Evolutionary conservation across 2,329 filamentous ascomycete species (phyloP).

Genomic region (Pseudopyricularia cyperi): DNA sequence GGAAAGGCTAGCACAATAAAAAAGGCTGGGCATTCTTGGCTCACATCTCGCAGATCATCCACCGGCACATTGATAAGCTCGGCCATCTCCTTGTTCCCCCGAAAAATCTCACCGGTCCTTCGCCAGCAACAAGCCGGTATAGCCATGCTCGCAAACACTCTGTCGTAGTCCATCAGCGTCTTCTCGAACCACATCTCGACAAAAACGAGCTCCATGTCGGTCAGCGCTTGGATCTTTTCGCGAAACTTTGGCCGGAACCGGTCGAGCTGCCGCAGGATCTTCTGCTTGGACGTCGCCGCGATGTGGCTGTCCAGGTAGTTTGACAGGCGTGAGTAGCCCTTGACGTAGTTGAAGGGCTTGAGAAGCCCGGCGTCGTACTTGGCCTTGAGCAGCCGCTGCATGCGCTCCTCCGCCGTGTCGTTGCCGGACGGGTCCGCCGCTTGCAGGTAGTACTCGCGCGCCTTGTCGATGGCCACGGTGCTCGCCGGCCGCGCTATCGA

Average conservation of each 20-base stretch:
- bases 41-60: conserved; percentile 77
- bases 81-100: conserved; percentile 98
- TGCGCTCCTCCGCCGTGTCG: conserved; percentile 79
- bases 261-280: conserved; percentile 83
- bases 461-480: conserved; percentile 51
- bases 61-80: conserved; percentile 89
- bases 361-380: conserved; percentile 93
- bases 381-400: conserved; percentile 85
- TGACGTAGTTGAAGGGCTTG: conserved; percentile 97
- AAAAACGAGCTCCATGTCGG: conserved; percentile 84
- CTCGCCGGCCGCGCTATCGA: conserved; percentile 48
- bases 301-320: conserved; percentile 88
- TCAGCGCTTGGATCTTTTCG: conserved; percentile 83
- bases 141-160: conserved; percentile 97
- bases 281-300: conserved; percentile 68
- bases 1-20: conserved; percentile 2
- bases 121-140: conserved; percentile 97
- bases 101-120: conserved; percentile 90
- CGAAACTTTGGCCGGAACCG: conserved; percentile 91
- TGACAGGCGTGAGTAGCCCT: conserved; percentile 80
- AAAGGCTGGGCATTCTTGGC: conserved; percentile 22
- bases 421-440: conserved; percentile 85
- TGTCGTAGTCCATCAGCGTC: conserved; percentile 93
- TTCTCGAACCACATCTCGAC: conserved; percentile 99
- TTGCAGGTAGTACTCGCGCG: conserved; percentile 90